A percentile compares a stretch with the other conserved stretches of the same genome.
Conservation (phyloP, 2,329 filamentous ascomycete species). For the Talaromyces atroroseus region DNA sequence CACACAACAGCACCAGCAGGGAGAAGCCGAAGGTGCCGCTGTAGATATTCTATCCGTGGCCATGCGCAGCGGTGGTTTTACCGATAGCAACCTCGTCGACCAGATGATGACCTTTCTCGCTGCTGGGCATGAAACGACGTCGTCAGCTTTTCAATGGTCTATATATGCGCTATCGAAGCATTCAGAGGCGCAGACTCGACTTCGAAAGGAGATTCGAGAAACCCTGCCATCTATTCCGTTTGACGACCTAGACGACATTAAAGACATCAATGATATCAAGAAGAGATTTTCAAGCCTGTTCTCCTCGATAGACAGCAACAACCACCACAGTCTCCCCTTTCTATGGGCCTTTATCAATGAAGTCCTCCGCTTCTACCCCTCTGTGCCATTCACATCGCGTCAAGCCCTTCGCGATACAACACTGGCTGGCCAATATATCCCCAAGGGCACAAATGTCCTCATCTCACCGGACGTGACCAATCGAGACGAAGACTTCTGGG, state of each 20-base stretch:
- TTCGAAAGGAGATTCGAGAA: conserved; percentile 63
- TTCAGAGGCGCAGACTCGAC: conserved; percentile 58
- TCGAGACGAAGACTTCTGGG: conserved; percentile 52
- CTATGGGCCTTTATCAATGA: conserved; percentile 75
- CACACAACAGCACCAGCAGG: conserved; percentile 41
- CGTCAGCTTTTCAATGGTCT: conserved; percentile 70
- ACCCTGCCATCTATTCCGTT: conserved; percentile 49
- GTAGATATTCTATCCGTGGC: conserved; percentile 77
- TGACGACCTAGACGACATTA: conserved; percentile 22
- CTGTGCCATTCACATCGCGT: conserved; percentile 67
- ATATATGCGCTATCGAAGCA: conserved; percentile 63
- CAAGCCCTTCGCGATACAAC: conserved; percentile 60
- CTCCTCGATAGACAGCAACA: conserved; percentile 2
- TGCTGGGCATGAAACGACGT: conserved; percentile 75
- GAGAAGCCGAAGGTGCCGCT: conserved; percentile 33
- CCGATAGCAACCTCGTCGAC: conserved; percentile 73
- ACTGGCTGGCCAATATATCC: conserved; percentile 60
- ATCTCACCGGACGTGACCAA: conserved; percentile 66
- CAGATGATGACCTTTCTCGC: conserved; percentile 88
- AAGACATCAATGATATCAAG: conserved; percentile 52
- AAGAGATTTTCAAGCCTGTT: background rate
- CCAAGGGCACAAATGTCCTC: conserved; percentile 64
- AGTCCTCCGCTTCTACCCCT: conserved; percentile 65
- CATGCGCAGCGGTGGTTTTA: conserved; percentile 68
- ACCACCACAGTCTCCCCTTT: conserved; percentile 64